phyloP scores from a whole-genome alignment of 2,329 filamentous ascomycete species.

The Kalmusia sp. region DNA sequence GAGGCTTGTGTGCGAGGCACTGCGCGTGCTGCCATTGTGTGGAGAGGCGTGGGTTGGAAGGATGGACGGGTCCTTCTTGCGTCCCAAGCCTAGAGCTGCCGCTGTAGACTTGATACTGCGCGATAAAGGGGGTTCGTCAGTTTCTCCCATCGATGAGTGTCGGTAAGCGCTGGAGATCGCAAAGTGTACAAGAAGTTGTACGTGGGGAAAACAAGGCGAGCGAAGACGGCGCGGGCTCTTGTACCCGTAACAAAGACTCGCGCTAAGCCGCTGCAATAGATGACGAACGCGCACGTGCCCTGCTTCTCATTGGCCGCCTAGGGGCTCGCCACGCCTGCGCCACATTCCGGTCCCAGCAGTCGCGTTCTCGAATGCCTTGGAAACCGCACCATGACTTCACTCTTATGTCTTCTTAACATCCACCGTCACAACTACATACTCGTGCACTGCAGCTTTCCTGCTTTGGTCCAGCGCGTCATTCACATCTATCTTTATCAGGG shows the following conservation, averaged over 20 bases:
- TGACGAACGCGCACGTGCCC: not conserved
- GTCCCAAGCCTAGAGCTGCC: conserved; percentile 54
- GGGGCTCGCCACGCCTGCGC: conserved; percentile 5
- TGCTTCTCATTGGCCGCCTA: not conserved
- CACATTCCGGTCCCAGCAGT: not conserved
- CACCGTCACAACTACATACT: no score
- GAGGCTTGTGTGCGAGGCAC: conserved; percentile 23
- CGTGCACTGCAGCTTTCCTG: no score
- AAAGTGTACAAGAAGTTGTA: conserved; percentile 13
- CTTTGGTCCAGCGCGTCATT: not conserved
- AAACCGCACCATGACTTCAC: not conserved
- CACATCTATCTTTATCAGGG: no score
- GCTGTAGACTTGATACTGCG: conserved; percentile 60
- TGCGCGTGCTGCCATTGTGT: conserved; percentile 20
- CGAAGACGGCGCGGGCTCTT: conserved; percentile 7
- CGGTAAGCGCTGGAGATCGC: conserved; percentile 12
- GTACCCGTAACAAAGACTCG: conserved; percentile 3
- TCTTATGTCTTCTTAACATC: no score
- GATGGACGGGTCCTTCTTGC: conserved; percentile 38
- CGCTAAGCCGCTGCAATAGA: no score
- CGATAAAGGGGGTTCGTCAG: conserved; percentile 59
- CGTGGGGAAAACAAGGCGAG: conserved; percentile 10
- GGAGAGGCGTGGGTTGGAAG: conserved; percentile 37
- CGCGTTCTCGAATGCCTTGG: not conserved
- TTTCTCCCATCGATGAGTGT: conserved; percentile 61